Base-by-base conservation (phyloP, 495 filamentous ascomycete genomes). In the Aspergillus affinis region DNA sequence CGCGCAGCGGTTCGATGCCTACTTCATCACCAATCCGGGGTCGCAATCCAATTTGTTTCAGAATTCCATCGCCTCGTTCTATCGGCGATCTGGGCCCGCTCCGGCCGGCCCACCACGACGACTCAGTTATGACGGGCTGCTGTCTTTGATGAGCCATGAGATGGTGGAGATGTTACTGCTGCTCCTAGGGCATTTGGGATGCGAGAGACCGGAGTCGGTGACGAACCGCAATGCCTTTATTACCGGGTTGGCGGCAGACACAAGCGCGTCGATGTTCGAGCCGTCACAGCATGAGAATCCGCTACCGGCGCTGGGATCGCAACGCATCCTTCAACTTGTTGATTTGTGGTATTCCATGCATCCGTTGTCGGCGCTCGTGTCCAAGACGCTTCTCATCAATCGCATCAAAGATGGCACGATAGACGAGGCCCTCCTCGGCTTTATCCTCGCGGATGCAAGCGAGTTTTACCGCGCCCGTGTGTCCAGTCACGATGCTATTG, bases 271-370 rank as follows among this genome's bases (percentile, higher is more conserved):
- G 5, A 60, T 55, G 51, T 60, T 55, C 45, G 58, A 48, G n/a
- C 10, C 23, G 4, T 20, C 26, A 10, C 21, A n/a, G 8, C 26
- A 54, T 44, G 44, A 29, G 49, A 41, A 36, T 17, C 23, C 51
- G 5, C 41, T 54, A 1, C 19, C 36, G 3, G 23, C 36, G 19
- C 23, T 36, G 7, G 29, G 26, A 6, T 20, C 23, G 6, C 58
- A 60, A 20, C 58, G 26, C 7, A 54, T 60, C 45, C 5, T 49
- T 10, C 51, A 60, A 46, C 30, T 54, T 7, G 27, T 60, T 3
- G 58, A 60, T 36, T n/a, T 60, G n/a, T 60, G 58, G 58, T 60
- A 55, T n/a, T 26, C 26, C 2, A 15, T 23, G 26, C 58, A 60
- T 50, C 58, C 58, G 21, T 12, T 60, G 21, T 60, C 58, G n/a